Evolutionary conservation across 805 yeast genomes (phyloP).

Genomic region (Starmerella bombicola): DNA sequence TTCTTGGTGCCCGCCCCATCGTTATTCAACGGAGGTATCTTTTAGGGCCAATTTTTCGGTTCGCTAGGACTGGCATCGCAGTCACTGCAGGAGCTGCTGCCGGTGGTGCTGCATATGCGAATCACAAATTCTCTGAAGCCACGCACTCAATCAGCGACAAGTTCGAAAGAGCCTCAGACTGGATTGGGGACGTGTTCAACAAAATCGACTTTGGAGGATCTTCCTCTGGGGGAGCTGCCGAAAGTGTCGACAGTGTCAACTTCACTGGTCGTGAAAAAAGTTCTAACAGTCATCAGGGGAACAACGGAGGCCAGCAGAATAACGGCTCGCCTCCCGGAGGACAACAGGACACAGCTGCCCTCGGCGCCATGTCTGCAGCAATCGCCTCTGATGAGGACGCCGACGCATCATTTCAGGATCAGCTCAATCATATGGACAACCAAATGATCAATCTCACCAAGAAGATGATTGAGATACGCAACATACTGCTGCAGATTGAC

Average conservation of each 20-base stretch:
- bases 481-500: conserved; percentile 62
- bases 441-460: conserved; percentile 82
- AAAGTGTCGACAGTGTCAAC: background rate
- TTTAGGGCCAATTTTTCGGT: conserved; percentile 21
- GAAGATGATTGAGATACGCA: conserved; percentile 93
- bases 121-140: conserved; percentile 85
- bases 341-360: conserved; percentile 27
- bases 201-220: conserved; percentile 12
- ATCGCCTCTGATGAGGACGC: conserved; percentile 35
- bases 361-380: conserved; percentile 43
- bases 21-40: conserved; percentile 20
- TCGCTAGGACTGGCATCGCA: conserved; percentile 36
- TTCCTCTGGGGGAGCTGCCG: conserved; percentile 3
- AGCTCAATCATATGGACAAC: conserved; percentile 41
- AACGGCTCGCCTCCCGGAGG: conserved; percentile 10
- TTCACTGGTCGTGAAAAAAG: background rate
- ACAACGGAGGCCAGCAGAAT: background rate
- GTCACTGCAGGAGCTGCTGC: conserved; percentile 78
- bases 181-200: conserved; percentile 29
- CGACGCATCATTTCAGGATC: conserved; percentile 31
- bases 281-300: background rate
- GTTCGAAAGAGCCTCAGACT: conserved; percentile 47
- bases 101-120: conserved; percentile 87
- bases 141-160: conserved; percentile 56
- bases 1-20: conserved; percentile 13